These are phyloP conservation scores for Pseudodiploospora longispora DNA, from an alignment of 2,329 filamentous ascomycete genomes.

Conservation along the genomic window DNA sequence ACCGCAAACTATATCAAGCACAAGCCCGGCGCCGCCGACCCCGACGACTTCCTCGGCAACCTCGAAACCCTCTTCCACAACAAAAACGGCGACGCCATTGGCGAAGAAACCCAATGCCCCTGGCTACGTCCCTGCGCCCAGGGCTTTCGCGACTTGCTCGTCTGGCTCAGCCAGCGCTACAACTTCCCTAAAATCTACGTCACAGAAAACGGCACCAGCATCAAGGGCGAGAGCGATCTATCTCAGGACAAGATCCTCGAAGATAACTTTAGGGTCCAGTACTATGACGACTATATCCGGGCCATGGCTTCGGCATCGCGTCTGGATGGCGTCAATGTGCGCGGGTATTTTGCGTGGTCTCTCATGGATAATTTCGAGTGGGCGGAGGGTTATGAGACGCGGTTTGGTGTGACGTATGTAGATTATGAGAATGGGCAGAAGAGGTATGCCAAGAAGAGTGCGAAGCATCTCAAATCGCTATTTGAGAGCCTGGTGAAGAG, in stretches of 20 bases:
- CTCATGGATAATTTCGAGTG: conserved; percentile 88
- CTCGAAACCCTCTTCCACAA: conserved; percentile 63
- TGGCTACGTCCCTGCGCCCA: conserved; percentile 72
- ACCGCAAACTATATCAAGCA: conserved; percentile 81
- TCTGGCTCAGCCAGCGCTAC: conserved; percentile 73
- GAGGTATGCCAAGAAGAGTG: conserved; percentile 78
- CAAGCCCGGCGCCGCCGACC: conserved; percentile 49
- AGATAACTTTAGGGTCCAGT: conserved; percentile 73
- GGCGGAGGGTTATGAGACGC: conserved; percentile 84
- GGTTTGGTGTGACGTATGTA: conserved; percentile 77
- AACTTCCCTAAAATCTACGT: conserved; percentile 71
- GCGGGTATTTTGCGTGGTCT: conserved; percentile 79
- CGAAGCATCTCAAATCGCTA: conserved; percentile 58
- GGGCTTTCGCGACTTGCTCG: conserved; percentile 70
- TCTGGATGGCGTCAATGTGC: conserved; percentile 69
- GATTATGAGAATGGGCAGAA: conserved; percentile 76
- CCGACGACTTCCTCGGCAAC: conserved; percentile 66
- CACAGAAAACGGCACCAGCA: conserved; percentile 79
- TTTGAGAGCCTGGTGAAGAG: conserved; percentile 63
- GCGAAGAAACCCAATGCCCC: conserved; percentile 71
- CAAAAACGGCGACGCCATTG: conserved; percentile 66
- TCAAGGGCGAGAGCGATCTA: conserved; percentile 77
- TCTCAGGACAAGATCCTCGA: conserved; percentile 62
- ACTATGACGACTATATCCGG: conserved; percentile 69
- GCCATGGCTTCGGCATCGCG: conserved; percentile 67